Evolutionary conservation across 805 yeast species (phyloP).

Genomic region (Candida ipomoeae): DNA sequence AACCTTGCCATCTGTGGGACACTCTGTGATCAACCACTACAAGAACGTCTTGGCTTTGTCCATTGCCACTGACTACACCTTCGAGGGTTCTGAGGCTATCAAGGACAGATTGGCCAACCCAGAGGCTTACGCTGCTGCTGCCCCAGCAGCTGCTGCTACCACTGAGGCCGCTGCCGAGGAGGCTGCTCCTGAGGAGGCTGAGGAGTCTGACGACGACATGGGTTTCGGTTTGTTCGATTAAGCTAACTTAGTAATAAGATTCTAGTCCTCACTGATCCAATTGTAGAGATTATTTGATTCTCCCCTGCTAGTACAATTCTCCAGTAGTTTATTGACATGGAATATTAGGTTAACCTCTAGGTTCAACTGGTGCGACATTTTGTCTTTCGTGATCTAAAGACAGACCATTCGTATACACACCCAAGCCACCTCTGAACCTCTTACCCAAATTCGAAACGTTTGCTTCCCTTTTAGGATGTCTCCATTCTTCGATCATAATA

Average conservation of each 20-base stretch:
- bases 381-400: too few species aligned
- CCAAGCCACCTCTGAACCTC: too few species aligned
- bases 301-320: too few species aligned
- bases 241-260: constrained; percentile 22
- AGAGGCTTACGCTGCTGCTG: constrained; percentile 99
- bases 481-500: too few species aligned
- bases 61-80: constrained; percentile 97
- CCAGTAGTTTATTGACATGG: too few species aligned
- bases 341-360: too few species aligned
- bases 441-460: too few species aligned
- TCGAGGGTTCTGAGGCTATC: constrained; percentile 98
- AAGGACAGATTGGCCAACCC: constrained; percentile 99
- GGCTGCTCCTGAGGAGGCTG: constrained; percentile 68
- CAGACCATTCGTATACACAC: too few species aligned
- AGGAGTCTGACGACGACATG: constrained; percentile 79
- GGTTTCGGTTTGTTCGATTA: constrained; percentile 99
- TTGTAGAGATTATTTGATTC: neutral
- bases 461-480: too few species aligned
- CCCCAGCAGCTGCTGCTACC: constrained; percentile 88
- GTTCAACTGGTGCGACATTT: too few species aligned
- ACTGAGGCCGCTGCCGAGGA: constrained; percentile 60
- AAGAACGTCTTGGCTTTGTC: constrained; percentile 97
- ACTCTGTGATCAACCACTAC: constrained; percentile 98
- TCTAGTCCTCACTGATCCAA: neutral
- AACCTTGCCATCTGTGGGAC: constrained; percentile 98